These are phyloP conservation scores for Rutstroemia sp. DNA, from an alignment of 2,329 filamentous ascomycete genomes.

Conservation along the genomic window DNA sequence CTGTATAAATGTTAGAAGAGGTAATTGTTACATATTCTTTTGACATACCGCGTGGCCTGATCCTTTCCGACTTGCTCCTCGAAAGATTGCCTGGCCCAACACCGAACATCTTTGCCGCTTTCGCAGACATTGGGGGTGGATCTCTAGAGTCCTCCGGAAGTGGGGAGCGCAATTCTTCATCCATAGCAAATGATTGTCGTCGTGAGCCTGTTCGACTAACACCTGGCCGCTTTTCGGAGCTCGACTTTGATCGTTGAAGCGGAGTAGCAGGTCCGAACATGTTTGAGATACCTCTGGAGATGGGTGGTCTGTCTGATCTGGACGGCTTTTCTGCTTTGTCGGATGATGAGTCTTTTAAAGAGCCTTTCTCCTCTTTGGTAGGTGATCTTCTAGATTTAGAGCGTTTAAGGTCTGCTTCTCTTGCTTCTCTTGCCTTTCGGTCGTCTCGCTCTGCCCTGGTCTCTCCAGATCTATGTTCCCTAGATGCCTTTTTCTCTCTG, in stretches of 20 bases:
- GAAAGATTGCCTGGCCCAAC: constrained; percentile 39
- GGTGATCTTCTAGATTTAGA: constrained; percentile 50
- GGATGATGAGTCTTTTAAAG: constrained; percentile 63
- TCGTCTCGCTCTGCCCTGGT: constrained; percentile 18
- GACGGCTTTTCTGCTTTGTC: constrained; percentile 41
- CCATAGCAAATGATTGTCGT: constrained; percentile 60
- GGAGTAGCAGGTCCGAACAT: constrained; percentile 64
- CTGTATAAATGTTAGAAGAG: constrained; percentile 19
- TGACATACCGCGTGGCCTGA: constrained; percentile 38
- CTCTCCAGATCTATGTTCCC: constrained; percentile 24
- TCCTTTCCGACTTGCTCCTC: constrained; percentile 39
- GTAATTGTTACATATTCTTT: constrained; percentile 3
- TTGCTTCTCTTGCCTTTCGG: constrained; percentile 26
- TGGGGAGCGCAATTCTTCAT: constrained; percentile 54
- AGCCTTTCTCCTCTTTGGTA: constrained; percentile 60
- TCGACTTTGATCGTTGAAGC: constrained; percentile 62
- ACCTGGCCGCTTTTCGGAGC: constrained; percentile 54
- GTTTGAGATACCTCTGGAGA: constrained; percentile 45
- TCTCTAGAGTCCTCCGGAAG: constrained; percentile 55
- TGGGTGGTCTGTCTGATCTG: constrained; percentile 31
- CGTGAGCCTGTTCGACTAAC: constrained; percentile 52
- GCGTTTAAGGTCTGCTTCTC: constrained; percentile 42
- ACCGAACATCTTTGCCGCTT: constrained; percentile 74
- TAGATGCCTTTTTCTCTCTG: constrained; percentile 31
- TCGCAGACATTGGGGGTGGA: constrained; percentile 55